Conservation (phyloP, 192 early-diverging fungal genomes). For the Umbelopsis ramanniana region DNA sequence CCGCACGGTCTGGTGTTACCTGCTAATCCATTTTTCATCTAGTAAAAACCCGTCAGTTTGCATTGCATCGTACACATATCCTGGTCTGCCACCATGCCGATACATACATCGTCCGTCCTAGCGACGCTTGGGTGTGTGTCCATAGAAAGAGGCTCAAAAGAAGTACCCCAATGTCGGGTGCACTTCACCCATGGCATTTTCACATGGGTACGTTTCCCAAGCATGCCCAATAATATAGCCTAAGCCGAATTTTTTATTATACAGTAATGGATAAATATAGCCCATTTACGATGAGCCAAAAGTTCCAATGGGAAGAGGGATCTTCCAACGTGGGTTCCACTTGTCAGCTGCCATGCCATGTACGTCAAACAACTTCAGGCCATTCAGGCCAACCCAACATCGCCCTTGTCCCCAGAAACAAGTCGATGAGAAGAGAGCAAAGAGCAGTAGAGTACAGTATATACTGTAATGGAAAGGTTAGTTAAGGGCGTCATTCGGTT, state of each 20-base stretch:
- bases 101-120: too few relatives aligned
- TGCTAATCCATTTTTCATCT: not conserved
- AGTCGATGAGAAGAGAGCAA: conserved; percentile 60
- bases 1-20: conserved; percentile 20
- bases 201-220: not conserved
- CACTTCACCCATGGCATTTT: not conserved
- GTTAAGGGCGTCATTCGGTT: not conserved
- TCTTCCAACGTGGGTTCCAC: conserved; percentile 39
- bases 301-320: conserved; percentile 33
- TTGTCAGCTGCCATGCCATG: conserved; percentile 29
- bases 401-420: conserved; percentile 67
- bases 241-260: not conserved
- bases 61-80: too few relatives aligned
- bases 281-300: conserved; percentile 5
- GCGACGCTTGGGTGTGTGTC: too few relatives aligned
- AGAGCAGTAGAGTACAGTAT: conserved; percentile 58
- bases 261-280: conserved; percentile 6
- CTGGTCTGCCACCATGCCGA: too few relatives aligned
- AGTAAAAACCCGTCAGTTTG: too few relatives aligned
- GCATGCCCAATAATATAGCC: not conserved
- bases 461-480: conserved; percentile 40
- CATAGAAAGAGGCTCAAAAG: too few relatives aligned
- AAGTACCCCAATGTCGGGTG: too few relatives aligned
- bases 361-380: conserved; percentile 39
- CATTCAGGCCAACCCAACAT: conserved; percentile 60